phyloP scores from a whole-genome alignment of 257 asterid genomes.

The Solanum piurae region DNA sequence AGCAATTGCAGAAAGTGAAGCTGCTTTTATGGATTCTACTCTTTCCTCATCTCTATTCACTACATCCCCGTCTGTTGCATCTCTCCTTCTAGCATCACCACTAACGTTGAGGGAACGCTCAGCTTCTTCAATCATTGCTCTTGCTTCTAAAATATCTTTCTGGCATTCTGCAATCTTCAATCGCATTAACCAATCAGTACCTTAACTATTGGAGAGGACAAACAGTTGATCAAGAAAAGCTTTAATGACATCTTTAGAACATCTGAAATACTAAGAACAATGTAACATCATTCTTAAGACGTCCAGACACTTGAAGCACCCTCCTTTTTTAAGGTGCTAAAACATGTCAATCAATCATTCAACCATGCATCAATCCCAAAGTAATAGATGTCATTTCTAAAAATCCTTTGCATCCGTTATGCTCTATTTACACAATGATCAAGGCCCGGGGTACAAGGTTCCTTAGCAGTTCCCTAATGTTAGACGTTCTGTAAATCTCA shows the following conservation, averaged over 20 bases:
- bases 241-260: not conserved
- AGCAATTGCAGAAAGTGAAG: conserved; percentile 50
- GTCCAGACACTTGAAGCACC: not conserved
- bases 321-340: not conserved
- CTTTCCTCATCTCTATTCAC: conserved; percentile 47
- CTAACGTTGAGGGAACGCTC: conserved; percentile 32
- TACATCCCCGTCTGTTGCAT: conserved; percentile 7
- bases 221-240: not conserved
- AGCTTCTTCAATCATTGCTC: conserved; percentile 77
- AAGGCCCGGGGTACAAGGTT: not conserved
- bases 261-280: not conserved
- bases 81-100: conserved; percentile 1
- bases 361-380: not conserved
- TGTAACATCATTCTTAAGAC: not conserved
- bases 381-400: not conserved
- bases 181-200: not conserved
- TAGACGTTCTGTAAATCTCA: not conserved
- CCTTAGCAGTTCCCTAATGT: not conserved
- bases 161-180: conserved; percentile 89
- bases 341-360: not conserved
- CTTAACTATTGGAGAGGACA: not conserved
- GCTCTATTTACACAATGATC: not conserved
- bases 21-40: conserved; percentile 74
- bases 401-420: not conserved
- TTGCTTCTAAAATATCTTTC: conserved; percentile 75